phyloP scores from a whole-genome alignment of 768 basidiomycete genomes.

The Lactarius sanguifluus region DNA sequence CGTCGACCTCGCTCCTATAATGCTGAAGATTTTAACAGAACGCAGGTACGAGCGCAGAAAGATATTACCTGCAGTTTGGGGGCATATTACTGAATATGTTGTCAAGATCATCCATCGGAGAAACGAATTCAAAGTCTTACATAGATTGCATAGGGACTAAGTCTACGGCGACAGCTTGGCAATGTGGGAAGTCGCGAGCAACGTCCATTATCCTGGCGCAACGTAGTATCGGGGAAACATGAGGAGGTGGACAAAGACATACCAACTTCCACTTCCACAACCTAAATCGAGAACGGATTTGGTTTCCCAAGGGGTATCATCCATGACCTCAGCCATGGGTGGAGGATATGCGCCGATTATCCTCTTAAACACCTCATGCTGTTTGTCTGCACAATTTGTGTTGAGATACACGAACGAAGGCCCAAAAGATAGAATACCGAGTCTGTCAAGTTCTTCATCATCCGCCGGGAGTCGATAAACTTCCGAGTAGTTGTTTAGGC shows the following conservation, averaged over 20 bases:
- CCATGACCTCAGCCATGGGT: conserved; percentile 57
- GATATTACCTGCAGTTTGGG: conserved; percentile 59
- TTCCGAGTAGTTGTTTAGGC: conserved; percentile 75
- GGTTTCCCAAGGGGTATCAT: conserved; percentile 54
- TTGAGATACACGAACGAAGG: conserved; percentile 3
- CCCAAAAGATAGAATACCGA: conserved; percentile 44
- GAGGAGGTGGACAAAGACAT: conserved; percentile 25
- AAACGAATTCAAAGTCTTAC: conserved; percentile 43
- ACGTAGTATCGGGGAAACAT: conserved; percentile 15
- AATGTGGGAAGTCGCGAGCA: conserved; percentile 69
- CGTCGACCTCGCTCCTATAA: conserved; percentile 75
- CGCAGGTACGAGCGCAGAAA: not conserved
- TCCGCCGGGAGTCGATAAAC: conserved; percentile 79
- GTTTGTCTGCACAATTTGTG: conserved; percentile 49
- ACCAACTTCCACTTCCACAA: conserved; percentile 77
- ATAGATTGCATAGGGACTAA: conserved; percentile 74
- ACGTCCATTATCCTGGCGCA: conserved; percentile 70
- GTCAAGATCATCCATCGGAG: conserved; percentile 21
- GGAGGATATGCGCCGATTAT: conserved; percentile 69
- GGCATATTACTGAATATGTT: conserved; percentile 55
- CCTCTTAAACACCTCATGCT: conserved; percentile 63
- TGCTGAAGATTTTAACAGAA: conserved; percentile 17
- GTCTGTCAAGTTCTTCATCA: conserved; percentile 68
- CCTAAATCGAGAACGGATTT: conserved; percentile 74
- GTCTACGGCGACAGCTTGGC: conserved; percentile 71